These are phyloP conservation scores for Candida yuanshanica DNA, from an alignment of 805 yeast genomes.

Conservation along the genomic window DNA sequence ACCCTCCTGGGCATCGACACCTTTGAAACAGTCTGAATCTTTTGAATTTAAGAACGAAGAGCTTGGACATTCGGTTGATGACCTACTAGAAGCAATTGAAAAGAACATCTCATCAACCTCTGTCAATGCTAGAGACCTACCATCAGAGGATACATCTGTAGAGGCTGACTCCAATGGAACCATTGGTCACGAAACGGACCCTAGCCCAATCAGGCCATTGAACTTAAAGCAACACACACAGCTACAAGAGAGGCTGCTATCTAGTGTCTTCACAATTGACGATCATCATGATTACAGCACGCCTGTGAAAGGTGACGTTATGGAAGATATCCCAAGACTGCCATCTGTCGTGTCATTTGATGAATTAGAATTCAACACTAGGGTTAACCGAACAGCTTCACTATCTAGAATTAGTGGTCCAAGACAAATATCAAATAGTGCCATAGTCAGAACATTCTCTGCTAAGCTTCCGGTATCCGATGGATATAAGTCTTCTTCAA, in stretches of 20 bases:
- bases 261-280: not conserved
- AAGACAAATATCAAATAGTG: conserved; percentile 20
- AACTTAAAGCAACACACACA: conserved; percentile 15
- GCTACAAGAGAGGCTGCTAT: conserved; percentile 1
- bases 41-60: conserved; percentile 4
- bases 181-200: conserved; percentile 10
- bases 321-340: conserved; percentile 21
- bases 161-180: conserved; percentile 3
- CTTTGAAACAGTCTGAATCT: conserved; percentile 10
- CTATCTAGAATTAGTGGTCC: conserved; percentile 27
- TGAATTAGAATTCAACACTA: conserved; percentile 29
- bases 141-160: conserved; percentile 1
- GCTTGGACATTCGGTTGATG: conserved; percentile 32
- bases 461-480: conserved; percentile 3
- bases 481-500: not conserved
- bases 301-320: conserved; percentile 7
- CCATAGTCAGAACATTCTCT: conserved; percentile 17
- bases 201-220: conserved; percentile 24
- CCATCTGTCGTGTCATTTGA: conserved; percentile 26
- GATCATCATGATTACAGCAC: not conserved
- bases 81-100: conserved; percentile 27
- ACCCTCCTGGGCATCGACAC: conserved; percentile 17
- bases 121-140: conserved; percentile 7
- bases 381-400: conserved; percentile 23
- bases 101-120: conserved; percentile 20